Evolutionary conservation across 1,139 yeast genomes (phyloP).

Genomic region (Protomyces lactucae-debilis): DNA sequence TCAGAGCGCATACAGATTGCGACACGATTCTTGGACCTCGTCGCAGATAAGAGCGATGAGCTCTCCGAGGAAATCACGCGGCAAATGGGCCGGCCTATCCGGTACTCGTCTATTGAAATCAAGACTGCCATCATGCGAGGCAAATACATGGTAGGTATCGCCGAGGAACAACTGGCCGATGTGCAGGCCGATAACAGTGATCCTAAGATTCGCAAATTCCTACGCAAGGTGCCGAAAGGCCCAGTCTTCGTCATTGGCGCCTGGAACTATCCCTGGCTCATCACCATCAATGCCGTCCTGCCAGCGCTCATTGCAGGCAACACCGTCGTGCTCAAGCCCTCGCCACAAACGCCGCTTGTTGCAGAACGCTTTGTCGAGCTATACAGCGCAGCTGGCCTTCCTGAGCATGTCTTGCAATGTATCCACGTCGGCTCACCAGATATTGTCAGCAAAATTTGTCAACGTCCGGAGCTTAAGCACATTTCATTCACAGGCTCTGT

Average conservation of each 20-base stretch:
- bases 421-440: conserved; percentile 54
- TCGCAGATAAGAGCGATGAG: conserved; percentile 35
- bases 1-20: conserved; percentile 38
- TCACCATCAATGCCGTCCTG: conserved; percentile 75
- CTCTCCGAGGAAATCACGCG: conserved; percentile 39
- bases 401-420: conserved; percentile 72
- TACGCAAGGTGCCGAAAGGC: conserved; percentile 63
- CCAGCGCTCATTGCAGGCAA: conserved; percentile 83
- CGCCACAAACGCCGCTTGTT: conserved; percentile 77
- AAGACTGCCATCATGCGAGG: conserved; percentile 40
- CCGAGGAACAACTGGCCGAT: conserved; percentile 39
- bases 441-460: conserved; percentile 62
- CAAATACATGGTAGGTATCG: conserved; percentile 36
- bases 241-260: conserved; percentile 64
- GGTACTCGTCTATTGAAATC: conserved; percentile 40
- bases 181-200: conserved; percentile 37
- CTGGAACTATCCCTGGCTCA: conserved; percentile 80
- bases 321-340: conserved; percentile 72
- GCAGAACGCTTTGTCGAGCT: conserved; percentile 63
- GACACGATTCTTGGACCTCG: conserved; percentile 36
- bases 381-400: conserved; percentile 68
- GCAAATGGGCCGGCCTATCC: conserved; percentile 43
- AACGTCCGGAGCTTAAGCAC: conserved; percentile 59
- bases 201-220: conserved; percentile 43
- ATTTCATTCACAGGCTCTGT: conserved; percentile 88